A percentile compares a stretch with the other conserved stretches of the same genome.
Evolutionary conservation across 257 asterid species (phyloP).

Genomic region (Solanum dulcamara): DNA sequence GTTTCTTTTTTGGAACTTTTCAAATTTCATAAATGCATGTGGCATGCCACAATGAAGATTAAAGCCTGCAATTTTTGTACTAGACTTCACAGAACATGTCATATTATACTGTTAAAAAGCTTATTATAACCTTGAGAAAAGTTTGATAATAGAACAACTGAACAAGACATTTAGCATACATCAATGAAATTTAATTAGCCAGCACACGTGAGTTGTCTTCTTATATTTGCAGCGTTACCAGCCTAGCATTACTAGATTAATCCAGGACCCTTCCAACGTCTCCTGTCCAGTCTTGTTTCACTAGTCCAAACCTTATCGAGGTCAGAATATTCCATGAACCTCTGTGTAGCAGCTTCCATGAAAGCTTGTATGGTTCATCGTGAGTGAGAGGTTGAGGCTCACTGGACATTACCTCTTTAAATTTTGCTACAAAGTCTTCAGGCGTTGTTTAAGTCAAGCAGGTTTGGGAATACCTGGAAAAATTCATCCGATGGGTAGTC

Average conservation of each 20-base stretch:
- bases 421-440: constrained; percentile 74
- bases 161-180: neutral
- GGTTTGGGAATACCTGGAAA: constrained; percentile 74
- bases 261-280: constrained; percentile 18
- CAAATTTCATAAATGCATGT: neutral
- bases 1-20: neutral
- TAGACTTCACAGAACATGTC: neutral
- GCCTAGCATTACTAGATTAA: neutral
- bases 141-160: neutral
- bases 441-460: constrained; percentile 65
- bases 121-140: neutral
- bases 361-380: constrained; percentile 58
- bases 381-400: constrained; percentile 81
- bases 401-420: constrained; percentile 64
- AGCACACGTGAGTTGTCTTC: neutral
- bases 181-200: neutral
- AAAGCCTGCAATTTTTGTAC: neutral
- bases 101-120: neutral
- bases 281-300: constrained; percentile 8
- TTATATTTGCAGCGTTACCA: neutral
- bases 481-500: constrained; percentile 87
- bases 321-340: constrained; percentile 68
- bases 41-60: neutral
- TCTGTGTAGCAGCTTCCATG: constrained; percentile 90
- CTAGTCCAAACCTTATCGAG: constrained; percentile 45